phyloP scores from a whole-genome alignment of 176 grass and related monocot genomes.

The Themeda triandra region DNA sequence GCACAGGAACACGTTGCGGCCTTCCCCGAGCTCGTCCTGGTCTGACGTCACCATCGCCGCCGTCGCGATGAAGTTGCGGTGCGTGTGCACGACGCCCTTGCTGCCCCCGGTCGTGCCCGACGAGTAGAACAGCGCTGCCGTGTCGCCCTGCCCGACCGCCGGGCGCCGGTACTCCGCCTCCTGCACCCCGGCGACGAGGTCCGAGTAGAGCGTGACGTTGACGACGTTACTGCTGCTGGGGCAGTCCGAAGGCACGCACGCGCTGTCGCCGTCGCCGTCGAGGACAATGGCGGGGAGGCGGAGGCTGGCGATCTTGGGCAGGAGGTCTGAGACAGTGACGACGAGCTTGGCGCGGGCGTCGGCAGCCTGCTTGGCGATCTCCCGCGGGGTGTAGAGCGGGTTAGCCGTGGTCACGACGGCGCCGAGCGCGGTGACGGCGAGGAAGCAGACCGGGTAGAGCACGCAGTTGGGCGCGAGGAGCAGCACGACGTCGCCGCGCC shows the following conservation, averaged over 20 bases:
- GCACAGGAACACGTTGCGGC: constrained; percentile 71
- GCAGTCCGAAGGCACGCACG: not conserved
- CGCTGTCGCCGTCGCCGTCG: constrained; percentile 15
- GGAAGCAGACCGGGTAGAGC: constrained; percentile 75
- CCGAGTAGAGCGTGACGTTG: constrained; percentile 46
- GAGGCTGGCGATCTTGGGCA: constrained; percentile 40
- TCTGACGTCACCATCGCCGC: constrained; percentile 57
- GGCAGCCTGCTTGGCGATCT: constrained; percentile 74
- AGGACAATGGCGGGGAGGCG: constrained; percentile 65
- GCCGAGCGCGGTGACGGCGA: constrained; percentile 59
- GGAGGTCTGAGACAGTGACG: constrained; percentile 59
- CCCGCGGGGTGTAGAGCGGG: constrained; percentile 65
- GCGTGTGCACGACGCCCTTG: constrained; percentile 92
- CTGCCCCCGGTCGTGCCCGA: constrained; percentile 88
- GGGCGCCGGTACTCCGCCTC: constrained; percentile 43
- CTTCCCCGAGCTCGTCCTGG: constrained; percentile 58
- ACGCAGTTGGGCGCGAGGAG: constrained; percentile 75
- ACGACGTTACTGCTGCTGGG: not conserved
- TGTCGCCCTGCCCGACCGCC: constrained; percentile 51
- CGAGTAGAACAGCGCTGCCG: constrained; percentile 80
- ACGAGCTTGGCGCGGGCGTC: constrained; percentile 52
- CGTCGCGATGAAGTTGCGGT: constrained; percentile 74
- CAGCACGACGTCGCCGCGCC: constrained; percentile 61
- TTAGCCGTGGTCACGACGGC: constrained; percentile 80
- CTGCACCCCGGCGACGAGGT: constrained; percentile 44